phyloP scores from a whole-genome alignment of 495 filamentous ascomycete genomes.

The Rhypophila decipiens region DNA sequence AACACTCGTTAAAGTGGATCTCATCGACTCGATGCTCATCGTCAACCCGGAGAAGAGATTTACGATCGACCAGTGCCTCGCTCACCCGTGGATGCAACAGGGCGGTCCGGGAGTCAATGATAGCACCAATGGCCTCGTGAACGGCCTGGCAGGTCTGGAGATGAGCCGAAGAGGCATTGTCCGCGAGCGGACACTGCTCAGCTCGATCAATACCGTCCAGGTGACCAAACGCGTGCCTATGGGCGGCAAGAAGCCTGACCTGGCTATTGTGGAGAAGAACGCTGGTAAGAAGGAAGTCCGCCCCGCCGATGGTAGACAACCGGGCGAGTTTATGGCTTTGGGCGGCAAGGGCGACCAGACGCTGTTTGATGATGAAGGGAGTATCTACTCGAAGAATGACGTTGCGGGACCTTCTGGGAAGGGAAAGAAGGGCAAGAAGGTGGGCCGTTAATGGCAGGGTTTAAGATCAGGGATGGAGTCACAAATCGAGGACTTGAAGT shows the following conservation, averaged over 20 bases:
- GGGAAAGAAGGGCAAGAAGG: slow-evolving; percentile 21
- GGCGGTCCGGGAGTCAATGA: slow-evolving; percentile 55
- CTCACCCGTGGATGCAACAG: slow-evolving; percentile 81
- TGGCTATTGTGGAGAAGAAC: slow-evolving; percentile 81
- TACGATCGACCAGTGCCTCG: slow-evolving; percentile 82
- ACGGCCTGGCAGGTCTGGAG: slow-evolving; percentile 71
- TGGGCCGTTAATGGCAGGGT: too few relatives aligned
- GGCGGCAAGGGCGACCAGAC: slow-evolving; percentile 78
- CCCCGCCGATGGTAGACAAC: slow-evolving; percentile 57
- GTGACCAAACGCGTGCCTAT: slow-evolving; percentile 55
- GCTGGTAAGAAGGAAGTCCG: slow-evolving; percentile 42
- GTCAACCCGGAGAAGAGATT: slow-evolving; percentile 78
- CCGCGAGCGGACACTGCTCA: slow-evolving; percentile 79
- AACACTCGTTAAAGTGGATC: slow-evolving; percentile 52
- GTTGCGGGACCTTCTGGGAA: slow-evolving; percentile 6
- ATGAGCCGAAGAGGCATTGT: slow-evolving; percentile 73
- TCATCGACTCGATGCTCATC: slow-evolving; percentile 92
- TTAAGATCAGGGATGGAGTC: too few relatives aligned
- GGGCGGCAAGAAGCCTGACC: slow-evolving; percentile 45
- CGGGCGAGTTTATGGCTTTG: slow-evolving; percentile 71
- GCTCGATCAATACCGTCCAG: slow-evolving; percentile 71
- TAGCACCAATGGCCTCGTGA: slow-evolving; percentile 89
- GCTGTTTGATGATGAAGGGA: slow-evolving; percentile 62
- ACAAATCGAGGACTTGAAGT: too few relatives aligned
- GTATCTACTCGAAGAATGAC: slow-evolving; percentile 37